These are phyloP conservation scores for Cercospora sp. DNA, from an alignment of 2,329 filamentous ascomycete species.

Conservation along the genomic window DNA sequence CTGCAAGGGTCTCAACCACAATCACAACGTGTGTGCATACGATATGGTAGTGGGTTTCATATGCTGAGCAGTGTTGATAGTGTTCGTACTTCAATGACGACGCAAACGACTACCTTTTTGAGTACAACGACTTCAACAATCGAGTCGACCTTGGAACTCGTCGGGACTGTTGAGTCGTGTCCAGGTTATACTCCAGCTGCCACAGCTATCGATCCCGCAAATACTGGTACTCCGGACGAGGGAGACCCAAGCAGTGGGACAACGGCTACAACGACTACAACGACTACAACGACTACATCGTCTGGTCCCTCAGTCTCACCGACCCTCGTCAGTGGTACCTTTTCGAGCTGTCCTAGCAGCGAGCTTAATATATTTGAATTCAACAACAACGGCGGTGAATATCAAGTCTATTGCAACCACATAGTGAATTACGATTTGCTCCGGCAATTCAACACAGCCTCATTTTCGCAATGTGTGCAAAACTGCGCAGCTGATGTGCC, in stretches of 20 bases:
- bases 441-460: no score
- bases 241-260: not conserved
- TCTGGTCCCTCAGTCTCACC: not conserved
- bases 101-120: not conserved
- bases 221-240: not conserved
- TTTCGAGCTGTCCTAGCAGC: not conserved
- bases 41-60: not conserved
- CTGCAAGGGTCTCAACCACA: not conserved
- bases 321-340: not conserved
- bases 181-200: not conserved
- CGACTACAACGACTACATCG: no score
- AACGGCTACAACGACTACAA: no score
- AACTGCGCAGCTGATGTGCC: no score
- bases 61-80: not conserved
- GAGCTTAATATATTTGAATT: not conserved
- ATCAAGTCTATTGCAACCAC: not conserved
- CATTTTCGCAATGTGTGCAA: no score
- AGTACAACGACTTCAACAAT: not conserved
- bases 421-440: not conserved
- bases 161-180: not conserved
- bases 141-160: not conserved
- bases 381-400: not conserved
- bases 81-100: not conserved
- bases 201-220: not conserved
- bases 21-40: not conserved